Evolutionary conservation across 371 early-diverging fungal genomes (phyloP).

Genomic region (Syncephalastrum contaminatum): DNA sequence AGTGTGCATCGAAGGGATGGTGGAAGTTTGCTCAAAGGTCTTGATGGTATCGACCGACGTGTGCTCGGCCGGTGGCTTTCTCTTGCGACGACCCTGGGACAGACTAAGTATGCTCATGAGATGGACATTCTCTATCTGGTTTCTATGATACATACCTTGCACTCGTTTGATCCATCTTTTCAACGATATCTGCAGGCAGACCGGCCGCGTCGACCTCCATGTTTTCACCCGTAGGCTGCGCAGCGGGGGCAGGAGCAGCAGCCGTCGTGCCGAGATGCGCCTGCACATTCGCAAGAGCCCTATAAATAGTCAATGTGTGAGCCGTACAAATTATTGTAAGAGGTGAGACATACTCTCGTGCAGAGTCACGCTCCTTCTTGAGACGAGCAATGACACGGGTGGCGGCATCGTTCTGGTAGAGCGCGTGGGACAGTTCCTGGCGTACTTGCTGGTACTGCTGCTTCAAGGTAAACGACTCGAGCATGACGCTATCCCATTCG

Average conservation of each 20-base stretch:
- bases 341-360: conserved; percentile 64
- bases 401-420: conserved; percentile 95
- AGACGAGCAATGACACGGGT: conserved; percentile 93
- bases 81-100: conserved; percentile 78
- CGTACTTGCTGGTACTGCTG: conserved; percentile 89
- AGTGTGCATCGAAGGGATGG: conserved; percentile 71
- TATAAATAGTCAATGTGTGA: conserved; percentile 13
- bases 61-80: conserved; percentile 79
- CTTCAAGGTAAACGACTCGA: conserved; percentile 89
- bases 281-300: conserved; percentile 70
- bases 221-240: conserved; percentile 57
- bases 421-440: conserved; percentile 88
- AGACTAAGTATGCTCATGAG: conserved; percentile 30
- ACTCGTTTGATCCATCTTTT: conserved; percentile 60
- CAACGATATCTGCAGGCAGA: conserved; percentile 52
- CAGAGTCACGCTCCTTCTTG: conserved; percentile 87
- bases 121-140: conserved; percentile 5
- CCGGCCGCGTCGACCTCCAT: conserved; percentile 57
- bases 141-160: conserved; percentile 38
- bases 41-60: conserved; percentile 68
- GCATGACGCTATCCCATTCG: conserved; percentile 93
- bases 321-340: no score
- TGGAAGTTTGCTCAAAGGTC: conserved; percentile 51
- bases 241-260: conserved; percentile 30
- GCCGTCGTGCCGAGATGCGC: conserved; percentile 58